phyloP scores from a whole-genome alignment of 75 land plant species.

The Pinus tabuliformis region DNA sequence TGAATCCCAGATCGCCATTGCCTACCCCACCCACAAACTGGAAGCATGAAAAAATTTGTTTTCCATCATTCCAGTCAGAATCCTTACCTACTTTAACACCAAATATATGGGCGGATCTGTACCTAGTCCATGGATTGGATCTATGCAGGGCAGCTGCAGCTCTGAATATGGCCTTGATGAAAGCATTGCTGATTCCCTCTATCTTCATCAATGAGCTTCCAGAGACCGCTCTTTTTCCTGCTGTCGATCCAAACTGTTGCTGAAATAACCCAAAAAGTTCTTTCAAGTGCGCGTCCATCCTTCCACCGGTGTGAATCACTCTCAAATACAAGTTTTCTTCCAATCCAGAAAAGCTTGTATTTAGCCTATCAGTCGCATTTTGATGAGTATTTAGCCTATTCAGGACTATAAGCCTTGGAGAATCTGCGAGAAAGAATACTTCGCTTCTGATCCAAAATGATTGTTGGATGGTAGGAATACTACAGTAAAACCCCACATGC shows the following conservation, averaged over 20 bases:
- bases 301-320: neutral
- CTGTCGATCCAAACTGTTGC: constrained; percentile 66
- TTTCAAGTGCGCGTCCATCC: constrained; percentile 65
- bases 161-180: constrained; percentile 46
- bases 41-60: constrained; percentile 45
- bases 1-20: constrained; percentile 45
- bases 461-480: too few relatives aligned
- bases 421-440: too few relatives aligned
- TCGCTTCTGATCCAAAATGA: too few relatives aligned
- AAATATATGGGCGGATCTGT: constrained; percentile 47
- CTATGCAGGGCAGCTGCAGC: constrained; percentile 54
- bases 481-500: too few relatives aligned
- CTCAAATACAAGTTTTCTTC: too few relatives aligned
- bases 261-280: constrained; percentile 59
- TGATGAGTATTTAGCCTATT: too few relatives aligned
- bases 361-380: too few relatives aligned
- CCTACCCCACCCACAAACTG: constrained; percentile 50
- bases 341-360: too few relatives aligned
- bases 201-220: constrained; percentile 46
- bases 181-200: constrained; percentile 39
- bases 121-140: constrained; percentile 63
- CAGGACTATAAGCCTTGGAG: too few relatives aligned
- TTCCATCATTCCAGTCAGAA: constrained; percentile 50
- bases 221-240: constrained; percentile 47
- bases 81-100: constrained; percentile 65